These are phyloP conservation scores for Clarireedia hainanense DNA, from an alignment of 2,329 filamentous ascomycete species.

Conservation along the genomic window DNA sequence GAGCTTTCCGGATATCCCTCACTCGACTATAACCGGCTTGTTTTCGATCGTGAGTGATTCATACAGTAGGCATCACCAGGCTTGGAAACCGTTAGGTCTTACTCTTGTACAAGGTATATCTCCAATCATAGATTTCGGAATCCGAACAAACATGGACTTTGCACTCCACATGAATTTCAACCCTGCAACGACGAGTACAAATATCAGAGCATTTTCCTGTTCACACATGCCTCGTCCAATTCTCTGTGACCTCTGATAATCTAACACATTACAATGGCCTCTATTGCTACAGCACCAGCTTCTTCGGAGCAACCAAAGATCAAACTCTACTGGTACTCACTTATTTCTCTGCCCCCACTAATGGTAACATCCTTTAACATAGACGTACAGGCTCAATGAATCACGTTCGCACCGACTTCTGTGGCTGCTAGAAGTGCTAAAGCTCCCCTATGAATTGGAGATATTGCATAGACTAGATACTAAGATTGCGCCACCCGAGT, in stretches of 20 bases:
- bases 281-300: background rate
- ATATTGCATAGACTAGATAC: slow-evolving; percentile 61
- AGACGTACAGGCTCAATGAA: slow-evolving; percentile 24
- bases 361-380: slow-evolving; percentile 3
- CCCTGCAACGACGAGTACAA: background rate
- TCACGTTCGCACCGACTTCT: slow-evolving; percentile 53
- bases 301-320: slow-evolving; percentile 35
- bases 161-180: too few species aligned
- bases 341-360: background rate
- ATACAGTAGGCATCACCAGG: too few species aligned
- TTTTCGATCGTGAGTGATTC: background rate
- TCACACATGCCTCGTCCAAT: background rate
- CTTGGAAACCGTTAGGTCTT: too few species aligned
- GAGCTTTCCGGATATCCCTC: background rate
- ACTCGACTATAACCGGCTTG: background rate
- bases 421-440: slow-evolving; percentile 63
- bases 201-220: background rate
- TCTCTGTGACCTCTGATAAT: background rate
- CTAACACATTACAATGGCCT: background rate
- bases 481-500: slow-evolving; percentile 62
- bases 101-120: too few species aligned
- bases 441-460: slow-evolving; percentile 71
- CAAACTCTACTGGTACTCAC: slow-evolving; percentile 45
- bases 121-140: too few species aligned
- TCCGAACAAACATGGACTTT: too few species aligned